Evolutionary conservation across 2,329 filamentous ascomycete species (phyloP), one percentile per base, ranked within the genome.

Genomic region (Pestalotiopsis sp.): DNA sequence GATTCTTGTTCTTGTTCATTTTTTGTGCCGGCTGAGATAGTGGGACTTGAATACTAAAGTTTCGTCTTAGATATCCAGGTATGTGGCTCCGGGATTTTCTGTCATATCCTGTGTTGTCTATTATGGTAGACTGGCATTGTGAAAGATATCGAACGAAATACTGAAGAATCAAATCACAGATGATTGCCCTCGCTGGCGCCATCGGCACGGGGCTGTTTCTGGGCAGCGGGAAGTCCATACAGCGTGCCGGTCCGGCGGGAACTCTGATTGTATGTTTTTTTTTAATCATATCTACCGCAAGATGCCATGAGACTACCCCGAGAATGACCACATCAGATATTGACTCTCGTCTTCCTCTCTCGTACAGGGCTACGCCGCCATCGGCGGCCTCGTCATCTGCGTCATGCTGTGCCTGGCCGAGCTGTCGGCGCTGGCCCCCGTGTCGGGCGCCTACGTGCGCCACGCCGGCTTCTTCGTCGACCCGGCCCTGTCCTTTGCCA

Each of bases 141-240:
- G 27, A 31, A 17, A 59, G 20, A 4, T 4, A 7, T 27, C 7
- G 27, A 25, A 59, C 5, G n/a, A 36, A 14, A 27, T 4, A 59
- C 57, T 17, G 57, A 59, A 27, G 12, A 59, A 12, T 20, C 17
- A 11, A 45, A 25, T 25, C 12, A 64, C 83, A 86, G 74, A 84
- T 86, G 80, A 84, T 85, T 74, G 83, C 82, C 66, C 82, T 86
- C n/a, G 83, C 82, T 70, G 83, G 83, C 64, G 82, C 83, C 70
- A 70, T 77, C 81, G 87, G 64, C 9, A 66, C 64, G 4, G 64
- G 91, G 80, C 83, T 93, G 13, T 93, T 92, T 76, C 89, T 93
- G 66, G 87, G 89, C 58, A 90, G 89, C 1, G 90, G 89, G 52
- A 77, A 76, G 25, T 88, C 89, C 11, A 80, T 91, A 67, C 80